Conservation (phyloP, 73 alveolate genomes). For the Tetrahymena thermophila region DNA sequence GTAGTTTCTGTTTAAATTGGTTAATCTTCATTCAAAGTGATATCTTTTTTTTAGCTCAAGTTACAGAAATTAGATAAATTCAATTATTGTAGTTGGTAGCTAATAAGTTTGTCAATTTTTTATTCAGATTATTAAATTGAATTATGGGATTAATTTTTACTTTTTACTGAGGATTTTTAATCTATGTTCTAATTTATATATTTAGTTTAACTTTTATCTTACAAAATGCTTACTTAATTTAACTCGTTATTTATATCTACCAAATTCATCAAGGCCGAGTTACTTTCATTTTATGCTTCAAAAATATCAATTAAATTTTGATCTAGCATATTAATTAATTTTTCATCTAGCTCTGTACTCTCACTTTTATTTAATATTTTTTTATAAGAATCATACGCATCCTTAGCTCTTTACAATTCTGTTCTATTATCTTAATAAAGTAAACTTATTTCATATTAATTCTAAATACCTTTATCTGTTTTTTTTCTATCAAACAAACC, state of each 20-base stretch:
- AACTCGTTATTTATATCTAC: neutral
- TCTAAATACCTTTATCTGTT: neutral
- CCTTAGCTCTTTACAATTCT: neutral
- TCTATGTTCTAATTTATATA: neutral
- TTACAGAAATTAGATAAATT: neutral
- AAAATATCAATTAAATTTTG: neutral
- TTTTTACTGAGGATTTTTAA: neutral
- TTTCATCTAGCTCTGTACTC: neutral
- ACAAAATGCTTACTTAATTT: no score
- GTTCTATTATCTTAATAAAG: neutral
- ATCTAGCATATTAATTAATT: neutral
- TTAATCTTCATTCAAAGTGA: neutral
- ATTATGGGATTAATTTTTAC: no score
- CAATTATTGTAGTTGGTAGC: neutral
- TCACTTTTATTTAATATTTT: neutral
- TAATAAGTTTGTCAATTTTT: neutral
- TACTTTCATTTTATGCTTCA: neutral
- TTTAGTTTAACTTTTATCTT: no score
- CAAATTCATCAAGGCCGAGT: neutral
- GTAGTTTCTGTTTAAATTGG: neutral
- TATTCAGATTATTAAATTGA: neutral
- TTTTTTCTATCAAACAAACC: neutral
- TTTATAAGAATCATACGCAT: neutral
- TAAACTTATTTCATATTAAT: neutral
- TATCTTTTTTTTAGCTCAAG: no score